Evolutionary conservation across 139 green algal genomes (phyloP).

Genomic region (Chlorella sp.): DNA sequence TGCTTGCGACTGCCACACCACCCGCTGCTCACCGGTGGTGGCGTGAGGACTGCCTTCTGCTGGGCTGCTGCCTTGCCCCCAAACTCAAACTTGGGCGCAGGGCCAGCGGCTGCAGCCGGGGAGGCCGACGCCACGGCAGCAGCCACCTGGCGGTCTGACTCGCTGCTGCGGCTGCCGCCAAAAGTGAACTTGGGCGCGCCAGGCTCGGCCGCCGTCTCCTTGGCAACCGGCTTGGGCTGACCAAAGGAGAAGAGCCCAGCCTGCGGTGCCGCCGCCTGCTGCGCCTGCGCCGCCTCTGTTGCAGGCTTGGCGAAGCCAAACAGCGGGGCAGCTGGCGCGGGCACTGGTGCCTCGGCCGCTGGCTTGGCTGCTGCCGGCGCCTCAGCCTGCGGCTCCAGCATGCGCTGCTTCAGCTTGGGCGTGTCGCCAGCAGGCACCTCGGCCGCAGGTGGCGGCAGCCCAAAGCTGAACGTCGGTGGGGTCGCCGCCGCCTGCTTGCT

Average conservation of each 20-base stretch:
- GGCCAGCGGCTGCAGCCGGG: not conserved
- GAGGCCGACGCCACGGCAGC: not conserved
- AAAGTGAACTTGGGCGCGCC: constrained; percentile 18
- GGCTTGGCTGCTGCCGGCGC: not conserved
- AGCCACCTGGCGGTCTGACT: constrained; percentile 15
- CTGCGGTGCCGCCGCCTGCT: not conserved
- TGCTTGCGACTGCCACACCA: not conserved
- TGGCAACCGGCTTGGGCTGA: not conserved
- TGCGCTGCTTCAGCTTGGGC: constrained; percentile 7
- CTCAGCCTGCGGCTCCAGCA: too few relatives aligned
- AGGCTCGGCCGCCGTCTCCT: not conserved
- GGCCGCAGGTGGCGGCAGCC: not conserved
- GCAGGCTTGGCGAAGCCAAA: constrained; percentile 17
- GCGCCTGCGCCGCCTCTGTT: not conserved
- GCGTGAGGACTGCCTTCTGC: not conserved
- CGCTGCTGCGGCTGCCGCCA: constrained; percentile 21
- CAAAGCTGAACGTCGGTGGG: constrained; percentile 16
- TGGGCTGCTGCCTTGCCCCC: not conserved
- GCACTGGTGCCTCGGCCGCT: not conserved
- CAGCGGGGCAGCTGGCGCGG: not conserved
- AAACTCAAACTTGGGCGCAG: constrained; percentile 25
- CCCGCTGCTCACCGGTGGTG: not conserved
- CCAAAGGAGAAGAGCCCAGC: not conserved
- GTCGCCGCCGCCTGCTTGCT: not conserved
- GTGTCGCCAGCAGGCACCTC: not conserved